These are phyloP conservation scores for Cercospora sp. DNA, from an alignment of 2,329 filamentous ascomycete genomes.

Conservation along the genomic window DNA sequence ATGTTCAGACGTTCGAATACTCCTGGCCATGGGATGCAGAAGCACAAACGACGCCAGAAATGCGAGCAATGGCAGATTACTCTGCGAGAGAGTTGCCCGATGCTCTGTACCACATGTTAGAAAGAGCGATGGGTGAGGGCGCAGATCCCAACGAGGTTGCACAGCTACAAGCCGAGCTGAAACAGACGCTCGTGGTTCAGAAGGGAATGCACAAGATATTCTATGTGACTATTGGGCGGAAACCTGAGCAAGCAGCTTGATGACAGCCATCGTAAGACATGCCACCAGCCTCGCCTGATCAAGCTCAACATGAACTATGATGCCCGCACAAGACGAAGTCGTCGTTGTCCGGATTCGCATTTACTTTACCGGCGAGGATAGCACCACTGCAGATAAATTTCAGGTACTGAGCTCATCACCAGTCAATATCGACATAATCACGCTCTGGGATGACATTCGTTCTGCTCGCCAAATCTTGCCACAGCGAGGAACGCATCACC, in stretches of 20 bases:
- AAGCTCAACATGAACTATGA: not conserved
- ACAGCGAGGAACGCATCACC: not conserved
- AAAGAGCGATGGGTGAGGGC: constrained; percentile 1
- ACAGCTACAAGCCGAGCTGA: constrained; percentile 18
- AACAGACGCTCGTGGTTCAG: constrained; percentile 1
- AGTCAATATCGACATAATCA: not conserved
- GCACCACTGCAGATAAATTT: not conserved
- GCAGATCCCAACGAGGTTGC: constrained; percentile 7
- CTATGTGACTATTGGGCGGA: constrained; percentile 18
- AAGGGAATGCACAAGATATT: constrained; percentile 14
- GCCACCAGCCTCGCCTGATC: not conserved
- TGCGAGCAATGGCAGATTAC: constrained; percentile 16
- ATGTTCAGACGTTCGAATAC: constrained; percentile 16
- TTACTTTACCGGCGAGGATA: not conserved
- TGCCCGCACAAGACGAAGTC: not conserved
- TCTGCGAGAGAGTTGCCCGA: constrained; percentile 11
- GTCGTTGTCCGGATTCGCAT: not conserved
- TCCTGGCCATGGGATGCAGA: constrained; percentile 6
- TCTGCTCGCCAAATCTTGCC: not conserved
- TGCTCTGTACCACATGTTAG: constrained; percentile 17
- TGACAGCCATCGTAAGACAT: not conserved
- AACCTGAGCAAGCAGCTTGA: constrained; percentile 10
- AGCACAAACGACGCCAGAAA: constrained; percentile 8
- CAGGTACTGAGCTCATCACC: not conserved
- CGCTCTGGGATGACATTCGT: not conserved